Base-by-base conservation (phyloP, 768 basidiomycete species). In the Termitomyces sp. region DNA sequence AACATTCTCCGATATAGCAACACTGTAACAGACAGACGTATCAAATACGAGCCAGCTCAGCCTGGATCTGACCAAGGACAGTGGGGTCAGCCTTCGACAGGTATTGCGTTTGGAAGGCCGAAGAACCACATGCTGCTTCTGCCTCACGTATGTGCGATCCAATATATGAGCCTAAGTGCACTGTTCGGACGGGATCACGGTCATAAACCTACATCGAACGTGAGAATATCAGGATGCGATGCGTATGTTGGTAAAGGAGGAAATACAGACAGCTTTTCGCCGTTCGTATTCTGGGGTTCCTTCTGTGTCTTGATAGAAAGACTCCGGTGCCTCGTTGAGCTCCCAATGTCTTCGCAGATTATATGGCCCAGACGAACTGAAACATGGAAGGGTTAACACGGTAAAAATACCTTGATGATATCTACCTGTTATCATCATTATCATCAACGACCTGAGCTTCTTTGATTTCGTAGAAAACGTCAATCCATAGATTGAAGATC, bases 401-500 rank as follows among this genome's bases (percentile, higher is more conserved):
- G 16, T 16, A 18, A 52, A 22, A 24, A 4, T 5, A 39, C 24
- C 24, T 50, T 34, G 10, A 29, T 26, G 9, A 15, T 1, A 68
- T 66, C 62, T 41, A 73, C 77, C 66, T 66, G n/a, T 68, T 70
- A 59, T 73, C 74, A 18, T 75, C 75, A 48, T 74, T 74, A 45
- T 72, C 68, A 24, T 63, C 66, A 9, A 60, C 59, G 16, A 71
- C 73, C 62, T 77, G 73, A 8, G 84, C 84, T 70, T 95, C 94
- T 65, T 86, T 88, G 51, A 94, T 78, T 68, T 94, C 92, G 15
- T 87, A 88, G 54, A 95, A 85, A 5, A 94, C 93, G 60, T 94
- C 93, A 39, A 88, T 73, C 93, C 93, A 96, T 29, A 94, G 72
- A 65, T 91, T 89, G 70, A 91, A 90, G 26, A 92, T 83, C 63